phyloP scores from a whole-genome alignment of 306 rosid species.

The Ceratonia siliqua region DNA sequence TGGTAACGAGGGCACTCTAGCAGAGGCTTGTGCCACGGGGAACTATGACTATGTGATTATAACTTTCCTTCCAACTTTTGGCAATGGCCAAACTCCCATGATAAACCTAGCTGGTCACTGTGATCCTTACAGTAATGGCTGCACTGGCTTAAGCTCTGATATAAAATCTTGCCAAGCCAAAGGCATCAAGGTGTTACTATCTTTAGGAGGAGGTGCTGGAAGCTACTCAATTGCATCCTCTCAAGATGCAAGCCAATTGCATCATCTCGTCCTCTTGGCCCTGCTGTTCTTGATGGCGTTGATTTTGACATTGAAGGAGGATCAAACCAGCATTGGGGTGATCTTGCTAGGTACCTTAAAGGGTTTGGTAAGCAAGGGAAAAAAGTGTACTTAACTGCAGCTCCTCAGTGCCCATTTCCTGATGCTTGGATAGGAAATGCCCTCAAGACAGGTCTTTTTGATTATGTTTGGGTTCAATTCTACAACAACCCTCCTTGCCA shows the following conservation, averaged over 20 bases:
- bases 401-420: background rate
- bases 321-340: background rate
- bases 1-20: background rate
- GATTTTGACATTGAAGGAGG: slow-evolving; percentile 11
- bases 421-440: slow-evolving; percentile 18
- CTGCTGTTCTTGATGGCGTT: slow-evolving; percentile 15
- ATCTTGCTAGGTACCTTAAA: background rate
- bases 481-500: slow-evolving; percentile 8
- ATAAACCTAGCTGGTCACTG: slow-evolving; percentile 9
- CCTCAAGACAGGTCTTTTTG: background rate
- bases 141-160: background rate
- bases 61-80: background rate
- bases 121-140: background rate
- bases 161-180: background rate
- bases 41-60: background rate
- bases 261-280: slow-evolving; percentile 5
- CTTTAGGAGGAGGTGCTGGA: slow-evolving; percentile 4
- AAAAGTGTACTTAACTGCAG: background rate
- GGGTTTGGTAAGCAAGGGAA: background rate
- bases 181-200: slow-evolving; percentile 18
- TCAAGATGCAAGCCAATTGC: background rate
- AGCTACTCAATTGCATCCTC: background rate
- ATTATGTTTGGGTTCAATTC: slow-evolving; percentile 3
- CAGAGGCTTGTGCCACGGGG: background rate
- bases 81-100: background rate